Percentiles rank a stretch among this genome's conserved stretches.
Conservation (phyloP, 352 stramenopile species). For the Pythium grandisporangium region DNA sequence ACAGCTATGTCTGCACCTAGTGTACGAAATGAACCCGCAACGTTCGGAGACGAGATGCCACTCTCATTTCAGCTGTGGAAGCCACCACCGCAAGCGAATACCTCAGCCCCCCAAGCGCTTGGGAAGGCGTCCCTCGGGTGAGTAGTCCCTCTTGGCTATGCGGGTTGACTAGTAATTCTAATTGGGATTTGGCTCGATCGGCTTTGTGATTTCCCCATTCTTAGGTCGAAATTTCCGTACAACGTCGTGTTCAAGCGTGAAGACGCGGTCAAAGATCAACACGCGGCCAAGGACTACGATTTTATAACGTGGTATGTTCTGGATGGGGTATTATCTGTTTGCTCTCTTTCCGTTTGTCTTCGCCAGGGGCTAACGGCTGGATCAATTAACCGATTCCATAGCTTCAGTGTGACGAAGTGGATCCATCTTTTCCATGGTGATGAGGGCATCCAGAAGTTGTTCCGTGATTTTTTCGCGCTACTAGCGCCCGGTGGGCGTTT, state of each 20-base stretch:
- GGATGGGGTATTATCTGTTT: neutral
- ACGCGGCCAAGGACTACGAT: constrained; percentile 61
- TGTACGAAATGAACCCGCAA: too few species aligned
- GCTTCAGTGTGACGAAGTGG: constrained; percentile 89
- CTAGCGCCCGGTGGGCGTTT: constrained; percentile 56
- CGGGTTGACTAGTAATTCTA: too few species aligned
- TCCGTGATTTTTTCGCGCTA: constrained; percentile 52
- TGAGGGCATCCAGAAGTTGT: constrained; percentile 69
- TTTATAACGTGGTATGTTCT: constrained; percentile 67
- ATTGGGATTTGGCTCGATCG: too few species aligned
- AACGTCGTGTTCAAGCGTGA: constrained; percentile 83
- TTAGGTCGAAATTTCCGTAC: constrained; percentile 29
- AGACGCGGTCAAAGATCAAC: constrained; percentile 43
- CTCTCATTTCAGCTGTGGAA: constrained; percentile 70
- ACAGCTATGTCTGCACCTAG: constrained; percentile 1
- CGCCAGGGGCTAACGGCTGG: neutral
- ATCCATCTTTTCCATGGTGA: constrained; percentile 87
- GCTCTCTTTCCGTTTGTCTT: too few species aligned
- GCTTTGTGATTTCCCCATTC: neutral
- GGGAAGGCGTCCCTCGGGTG: constrained; percentile 46
- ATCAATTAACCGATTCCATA: too few species aligned
- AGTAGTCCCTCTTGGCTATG: constrained; percentile 11
- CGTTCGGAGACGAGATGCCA: constrained; percentile 36
- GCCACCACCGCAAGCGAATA: constrained; percentile 20
- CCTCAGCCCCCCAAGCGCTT: constrained; percentile 23